Percentiles rank a stretch among this genome's conserved stretches.
Conservation (phyloP, 257 asterid genomes). For the Solanum appendiculatum region DNA sequence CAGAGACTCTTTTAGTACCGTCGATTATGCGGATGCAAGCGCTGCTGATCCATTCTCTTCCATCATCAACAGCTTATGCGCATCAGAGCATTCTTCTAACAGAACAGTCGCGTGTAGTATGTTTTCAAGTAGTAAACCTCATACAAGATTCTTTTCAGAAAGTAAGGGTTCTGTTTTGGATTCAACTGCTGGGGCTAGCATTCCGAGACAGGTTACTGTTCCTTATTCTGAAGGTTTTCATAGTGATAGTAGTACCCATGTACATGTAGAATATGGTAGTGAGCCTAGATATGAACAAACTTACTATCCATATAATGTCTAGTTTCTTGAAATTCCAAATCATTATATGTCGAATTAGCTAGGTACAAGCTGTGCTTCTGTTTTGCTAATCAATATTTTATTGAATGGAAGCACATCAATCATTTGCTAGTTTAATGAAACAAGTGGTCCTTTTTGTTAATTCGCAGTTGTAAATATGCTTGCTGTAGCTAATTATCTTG, state of each 20-base stretch:
- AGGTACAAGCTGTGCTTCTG: conserved; percentile 25
- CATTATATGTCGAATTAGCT: conserved; percentile 13
- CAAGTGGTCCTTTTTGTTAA: neutral
- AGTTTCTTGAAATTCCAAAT: conserved; percentile 14
- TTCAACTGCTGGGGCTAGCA: conserved; percentile 3
- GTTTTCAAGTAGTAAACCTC: conserved; percentile 28
- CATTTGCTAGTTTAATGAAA: neutral
- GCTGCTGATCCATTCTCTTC: conserved; percentile 36
- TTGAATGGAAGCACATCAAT: conserved; percentile 22
- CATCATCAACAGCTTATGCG: conserved; percentile 33
- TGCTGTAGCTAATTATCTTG: neutral
- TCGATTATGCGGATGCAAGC: conserved; percentile 36
- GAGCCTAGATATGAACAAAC: conserved; percentile 11
- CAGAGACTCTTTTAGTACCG: conserved; percentile 67
- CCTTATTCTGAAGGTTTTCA: conserved; percentile 3
- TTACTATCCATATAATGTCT: conserved; percentile 11
- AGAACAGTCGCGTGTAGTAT: conserved; percentile 36
- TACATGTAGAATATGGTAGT: conserved; percentile 27
- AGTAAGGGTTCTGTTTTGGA: conserved; percentile 28
- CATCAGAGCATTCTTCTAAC: conserved; percentile 26
- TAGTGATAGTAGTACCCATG: neutral
- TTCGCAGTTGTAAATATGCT: neutral
- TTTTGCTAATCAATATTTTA: conserved; percentile 21
- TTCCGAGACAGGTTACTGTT: neutral
- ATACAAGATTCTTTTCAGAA: conserved; percentile 36